These are phyloP conservation scores for Coriolopsis trogii DNA, from an alignment of 1,284 basidiomycete species.

Conservation along the genomic window DNA sequence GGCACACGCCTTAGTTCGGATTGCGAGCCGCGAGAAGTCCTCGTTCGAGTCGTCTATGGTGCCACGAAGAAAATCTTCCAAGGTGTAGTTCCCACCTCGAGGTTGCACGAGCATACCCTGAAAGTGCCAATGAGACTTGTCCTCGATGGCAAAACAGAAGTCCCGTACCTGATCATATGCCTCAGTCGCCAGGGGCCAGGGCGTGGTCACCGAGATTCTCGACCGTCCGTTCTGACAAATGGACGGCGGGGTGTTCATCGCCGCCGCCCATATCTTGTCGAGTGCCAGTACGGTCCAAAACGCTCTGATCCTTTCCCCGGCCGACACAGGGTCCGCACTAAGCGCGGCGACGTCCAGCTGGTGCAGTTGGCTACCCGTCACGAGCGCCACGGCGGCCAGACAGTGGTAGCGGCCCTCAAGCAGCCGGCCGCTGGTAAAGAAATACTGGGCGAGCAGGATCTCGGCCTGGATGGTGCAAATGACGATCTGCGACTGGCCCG, in stretches of 20 bases:
- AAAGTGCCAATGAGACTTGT: no score
- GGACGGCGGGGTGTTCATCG: conserved; percentile 37
- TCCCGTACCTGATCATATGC: conserved; percentile 29
- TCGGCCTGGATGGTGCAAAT: conserved; percentile 45
- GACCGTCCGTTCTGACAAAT: conserved; percentile 28
- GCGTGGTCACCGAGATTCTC: conserved; percentile 37
- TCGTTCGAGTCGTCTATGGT: conserved; percentile 21
- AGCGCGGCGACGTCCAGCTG: conserved; percentile 22
- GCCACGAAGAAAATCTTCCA: conserved; percentile 20
- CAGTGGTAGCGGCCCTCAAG: conserved; percentile 47
- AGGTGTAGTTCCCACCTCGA: conserved; percentile 15
- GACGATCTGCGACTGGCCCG: conserved; percentile 31
- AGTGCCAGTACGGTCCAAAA: conserved; percentile 48
- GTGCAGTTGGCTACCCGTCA: conserved; percentile 40
- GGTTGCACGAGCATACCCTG: conserved; percentile 11
- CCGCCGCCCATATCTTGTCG: conserved; percentile 43
- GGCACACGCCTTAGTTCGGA: conserved; percentile 40
- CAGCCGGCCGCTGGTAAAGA: conserved; percentile 41
- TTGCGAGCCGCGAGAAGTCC: conserved; percentile 28
- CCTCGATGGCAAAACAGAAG: no score
- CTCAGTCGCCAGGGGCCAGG: conserved; percentile 40
- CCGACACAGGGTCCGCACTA: conserved; percentile 31
- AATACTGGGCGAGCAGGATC: conserved; percentile 47
- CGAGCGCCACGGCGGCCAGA: conserved; percentile 42
- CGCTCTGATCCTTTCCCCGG: conserved; percentile 44